A percentile compares a stretch with the other conserved stretches of the same genome.
Conservation (phyloP, 495 filamentous ascomycete species). For the Tuber indicum region DNA sequence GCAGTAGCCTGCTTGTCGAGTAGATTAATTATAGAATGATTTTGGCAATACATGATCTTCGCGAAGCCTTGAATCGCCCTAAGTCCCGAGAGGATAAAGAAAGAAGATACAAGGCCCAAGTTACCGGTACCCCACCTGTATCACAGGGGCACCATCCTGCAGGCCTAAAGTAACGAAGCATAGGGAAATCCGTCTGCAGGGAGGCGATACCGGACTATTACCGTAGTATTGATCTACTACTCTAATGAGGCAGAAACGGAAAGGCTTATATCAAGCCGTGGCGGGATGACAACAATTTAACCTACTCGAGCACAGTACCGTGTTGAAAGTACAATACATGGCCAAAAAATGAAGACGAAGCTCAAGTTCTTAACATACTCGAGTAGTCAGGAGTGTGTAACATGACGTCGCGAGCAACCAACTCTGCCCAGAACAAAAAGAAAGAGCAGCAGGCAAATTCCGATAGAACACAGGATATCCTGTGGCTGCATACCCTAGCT, state of each 20-base stretch:
- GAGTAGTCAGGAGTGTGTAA: not conserved
- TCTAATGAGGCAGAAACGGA: not conserved
- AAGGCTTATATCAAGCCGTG: not conserved
- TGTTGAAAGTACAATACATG: not conserved
- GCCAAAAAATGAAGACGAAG: not conserved
- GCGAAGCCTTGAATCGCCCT: not conserved
- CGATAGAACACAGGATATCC: not conserved
- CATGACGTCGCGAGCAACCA: not conserved
- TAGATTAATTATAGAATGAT: not conserved
- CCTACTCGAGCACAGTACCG: not conserved
- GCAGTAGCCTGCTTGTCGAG: not conserved
- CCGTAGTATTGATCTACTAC: not conserved
- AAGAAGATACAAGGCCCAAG: not conserved
- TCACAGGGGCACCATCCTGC: not conserved
- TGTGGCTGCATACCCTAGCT: not conserved
- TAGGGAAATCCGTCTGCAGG: not conserved
- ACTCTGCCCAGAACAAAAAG: not conserved
- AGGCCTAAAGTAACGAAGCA: not conserved
- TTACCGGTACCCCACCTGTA: not conserved
- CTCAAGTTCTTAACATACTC: not conserved
- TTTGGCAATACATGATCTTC: not conserved
- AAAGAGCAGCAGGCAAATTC: not conserved
- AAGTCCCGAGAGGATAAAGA: not conserved
- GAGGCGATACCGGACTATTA: not conserved
- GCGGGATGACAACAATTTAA: not conserved